These are phyloP conservation scores for Nicotiana attenuata DNA, from an alignment of 257 asterid genomes.

Conservation along the genomic window DNA sequence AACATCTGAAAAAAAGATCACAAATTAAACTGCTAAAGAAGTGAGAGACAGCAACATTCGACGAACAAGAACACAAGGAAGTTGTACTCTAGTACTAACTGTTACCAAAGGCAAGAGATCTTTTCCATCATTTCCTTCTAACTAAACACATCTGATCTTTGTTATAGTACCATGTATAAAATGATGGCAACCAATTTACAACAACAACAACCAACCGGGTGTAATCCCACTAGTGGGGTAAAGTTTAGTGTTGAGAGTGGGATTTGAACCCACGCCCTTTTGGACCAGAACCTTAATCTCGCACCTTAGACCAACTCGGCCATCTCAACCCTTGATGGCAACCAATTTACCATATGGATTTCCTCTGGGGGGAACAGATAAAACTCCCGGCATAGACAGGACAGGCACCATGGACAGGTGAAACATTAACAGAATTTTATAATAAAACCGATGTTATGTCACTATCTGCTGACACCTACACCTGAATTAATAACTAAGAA, in stretches of 20 bases:
- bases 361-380: neutral
- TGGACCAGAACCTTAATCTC: conserved; percentile 99
- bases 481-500: neutral
- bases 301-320: conserved; percentile 99
- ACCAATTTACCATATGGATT: neutral
- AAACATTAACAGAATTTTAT: neutral
- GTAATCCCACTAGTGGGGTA: too few species aligned
- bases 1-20: neutral
- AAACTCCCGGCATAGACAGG: neutral
- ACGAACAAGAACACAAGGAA: neutral
- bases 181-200: neutral
- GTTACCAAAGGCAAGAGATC: neutral
- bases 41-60: neutral
- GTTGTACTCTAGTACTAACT: neutral
- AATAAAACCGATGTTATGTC: neutral
- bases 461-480: neutral
- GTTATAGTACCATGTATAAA: neutral
- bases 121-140: neutral
- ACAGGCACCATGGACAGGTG: neutral
- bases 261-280: conserved; percentile 98
- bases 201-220: too few species aligned
- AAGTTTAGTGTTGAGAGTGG: conserved; percentile 46
- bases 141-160: neutral
- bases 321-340: conserved; percentile 52
- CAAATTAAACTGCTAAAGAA: neutral